These are phyloP conservation scores for Phlebopus sp. DNA, from an alignment of 1,284 basidiomycete genomes.

Conservation along the genomic window DNA sequence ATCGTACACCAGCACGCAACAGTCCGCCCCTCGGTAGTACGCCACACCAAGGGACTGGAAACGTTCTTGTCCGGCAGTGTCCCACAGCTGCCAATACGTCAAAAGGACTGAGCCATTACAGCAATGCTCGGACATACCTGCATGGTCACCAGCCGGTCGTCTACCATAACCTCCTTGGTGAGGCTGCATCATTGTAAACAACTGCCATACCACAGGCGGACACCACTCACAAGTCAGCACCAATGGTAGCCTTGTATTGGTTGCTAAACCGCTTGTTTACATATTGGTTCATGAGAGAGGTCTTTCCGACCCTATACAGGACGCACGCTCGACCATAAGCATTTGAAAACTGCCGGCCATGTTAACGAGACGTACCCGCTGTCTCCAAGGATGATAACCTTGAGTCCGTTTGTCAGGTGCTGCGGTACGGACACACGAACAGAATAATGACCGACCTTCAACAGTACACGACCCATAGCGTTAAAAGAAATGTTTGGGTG, in stretches of 20 bases:
- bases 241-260: conserved; percentile 99
- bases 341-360: conserved; percentile 3
- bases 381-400: conserved; percentile 99
- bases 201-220: conserved; percentile 12
- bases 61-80: conserved; percentile 98
- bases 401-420: conserved; percentile 13
- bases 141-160: conserved; percentile 98
- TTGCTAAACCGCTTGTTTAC: conserved; percentile 99
- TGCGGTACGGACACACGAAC: conserved; percentile 1
- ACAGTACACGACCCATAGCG: conserved; percentile 83
- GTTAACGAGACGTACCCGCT: conserved; percentile 72
- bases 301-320: conserved; percentile 90
- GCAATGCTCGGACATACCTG: conserved; percentile 59
- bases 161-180: conserved; percentile 98
- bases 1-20: conserved; percentile 98
- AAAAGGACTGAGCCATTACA: conserved; percentile 2
- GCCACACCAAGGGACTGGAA: conserved; percentile 99
- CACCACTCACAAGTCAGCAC: conserved; percentile 77
- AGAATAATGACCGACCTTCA: conserved; percentile 68
- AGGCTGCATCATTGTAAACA: conserved; percentile 52
- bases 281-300: conserved; percentile 99
- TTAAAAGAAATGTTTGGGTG: conserved; percentile 1
- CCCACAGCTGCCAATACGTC: conserved; percentile 76
- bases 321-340: conserved; percentile 17
- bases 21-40: conserved; percentile 99